Evolutionary conservation across 116 monocot species (phyloP), one percentile per base, ranked within the genome.

Genomic region (Iris pallida): DNA sequence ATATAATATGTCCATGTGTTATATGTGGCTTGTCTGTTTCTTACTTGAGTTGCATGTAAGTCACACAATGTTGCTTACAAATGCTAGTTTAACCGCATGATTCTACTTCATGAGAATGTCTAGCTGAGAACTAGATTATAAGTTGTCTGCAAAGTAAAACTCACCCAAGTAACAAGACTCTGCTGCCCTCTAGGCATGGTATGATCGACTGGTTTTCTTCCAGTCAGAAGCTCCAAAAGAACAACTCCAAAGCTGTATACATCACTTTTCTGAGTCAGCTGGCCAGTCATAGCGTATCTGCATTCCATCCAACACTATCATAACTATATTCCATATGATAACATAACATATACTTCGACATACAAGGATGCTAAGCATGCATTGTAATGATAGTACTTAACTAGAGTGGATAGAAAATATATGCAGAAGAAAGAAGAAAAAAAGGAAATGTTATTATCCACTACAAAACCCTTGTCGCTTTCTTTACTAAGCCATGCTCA

Each of bases 141-240:
- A 20, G 30, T 13, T 10, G 20, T 42, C 7, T 0, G 15, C 51
- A 40, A 18, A 17, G 20, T 16, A 14, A 9, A 68, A 63, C 80
- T 81, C 70, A 90, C 94, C 94, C 94, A 95, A 56, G 94, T 95
- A 57, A 95, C 94, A 16, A 95, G 74, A 78, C 90, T 90, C 68
- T 95, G 94, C 71, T 95, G 94, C 16, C 94, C 94, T 82, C 90
- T 85, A 56, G 94, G 94, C 94, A 95, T 90, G 53, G 90, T 95
- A 75, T 90, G 94, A 62, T 95, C 94, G 77, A 95, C 90, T 47
- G 94, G 94, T 64, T 95, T 95, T 70, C 94, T 83, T 45, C 94
- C 94, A 8, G 94, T 90, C 68, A 95, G 73, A 71, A 95, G 94
- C 76, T 95, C 94, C 71, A 95, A 78, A 72, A 94, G 90, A 73